Percentiles rank a stretch among this genome's conserved stretches.
Evolutionary conservation across 805 yeast genomes (phyloP).

Genomic region (Brettanomyces naardenensis): DNA sequence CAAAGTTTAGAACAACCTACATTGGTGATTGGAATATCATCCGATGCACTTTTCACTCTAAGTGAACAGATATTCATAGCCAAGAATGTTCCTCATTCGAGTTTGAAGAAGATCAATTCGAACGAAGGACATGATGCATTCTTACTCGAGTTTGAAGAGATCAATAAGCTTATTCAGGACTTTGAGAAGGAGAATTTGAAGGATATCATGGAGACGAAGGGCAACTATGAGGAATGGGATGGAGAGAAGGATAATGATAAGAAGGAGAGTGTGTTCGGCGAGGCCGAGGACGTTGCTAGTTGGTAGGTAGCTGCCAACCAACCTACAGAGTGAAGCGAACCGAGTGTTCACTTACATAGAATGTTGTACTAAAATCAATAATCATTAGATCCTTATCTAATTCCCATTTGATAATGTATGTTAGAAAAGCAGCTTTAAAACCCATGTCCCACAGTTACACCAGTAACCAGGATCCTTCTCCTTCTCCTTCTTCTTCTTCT

Average conservation of each 20-base stretch:
- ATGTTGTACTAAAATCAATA: no score
- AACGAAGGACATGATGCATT: slow-evolving; percentile 99
- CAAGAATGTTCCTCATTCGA: slow-evolving; percentile 60
- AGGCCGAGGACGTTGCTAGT: slow-evolving; percentile 90
- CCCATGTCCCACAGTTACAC: no score
- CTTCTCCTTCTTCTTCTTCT: not conserved
- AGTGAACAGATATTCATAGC: slow-evolving; percentile 87
- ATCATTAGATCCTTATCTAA: no score
- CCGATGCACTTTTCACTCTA: slow-evolving; percentile 89
- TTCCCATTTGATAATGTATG: no score
- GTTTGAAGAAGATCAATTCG: slow-evolving; percentile 66
- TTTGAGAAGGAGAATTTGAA: slow-evolving; percentile 55
- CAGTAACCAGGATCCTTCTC: not conserved
- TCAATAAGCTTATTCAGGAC: slow-evolving; percentile 60
- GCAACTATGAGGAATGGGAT: slow-evolving; percentile 38
- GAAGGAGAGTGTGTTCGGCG: slow-evolving; percentile 77
- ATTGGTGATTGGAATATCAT: slow-evolving; percentile 77
- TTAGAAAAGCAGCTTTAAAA: not conserved
- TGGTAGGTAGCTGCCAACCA: no score
- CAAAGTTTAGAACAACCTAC: slow-evolving; percentile 62
- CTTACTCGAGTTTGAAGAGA: slow-evolving; percentile 76
- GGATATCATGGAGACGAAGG: slow-evolving; percentile 49
- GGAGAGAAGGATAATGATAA: slow-evolving; percentile 33
- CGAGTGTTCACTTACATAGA: no score
- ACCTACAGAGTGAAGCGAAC: no score